phyloP scores from a whole-genome alignment of 495 filamentous ascomycete species.

The Cudoniella acicularis region DNA sequence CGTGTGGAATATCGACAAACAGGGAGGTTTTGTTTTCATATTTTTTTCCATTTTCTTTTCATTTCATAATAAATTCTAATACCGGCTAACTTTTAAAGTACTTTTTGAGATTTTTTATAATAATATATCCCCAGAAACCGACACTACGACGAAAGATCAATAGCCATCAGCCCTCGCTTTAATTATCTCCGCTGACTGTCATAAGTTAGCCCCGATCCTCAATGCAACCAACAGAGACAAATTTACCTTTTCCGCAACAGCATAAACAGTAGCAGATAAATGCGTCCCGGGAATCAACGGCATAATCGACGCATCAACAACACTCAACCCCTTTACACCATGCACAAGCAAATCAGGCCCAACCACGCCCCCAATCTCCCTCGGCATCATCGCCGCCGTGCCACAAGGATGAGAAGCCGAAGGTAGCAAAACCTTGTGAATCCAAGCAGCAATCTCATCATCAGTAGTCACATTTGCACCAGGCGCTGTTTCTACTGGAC shows the following conservation, averaged over 20 bases:
- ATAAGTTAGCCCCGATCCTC: background rate
- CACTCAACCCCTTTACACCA: slow-evolving; percentile 40
- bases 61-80: no score
- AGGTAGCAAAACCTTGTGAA: background rate
- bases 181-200: background rate
- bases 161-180: no score
- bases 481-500: background rate
- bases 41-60: no score
- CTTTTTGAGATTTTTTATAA: no score
- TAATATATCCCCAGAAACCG: no score
- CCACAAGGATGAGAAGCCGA: slow-evolving; percentile 32
- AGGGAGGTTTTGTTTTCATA: no score
- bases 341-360: slow-evolving; percentile 51
- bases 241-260: slow-evolving; percentile 48
- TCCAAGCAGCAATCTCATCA: background rate
- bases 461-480: background rate
- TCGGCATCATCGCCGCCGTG: slow-evolving; percentile 39
- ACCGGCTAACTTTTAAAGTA: no score
- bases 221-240: background rate
- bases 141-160: no score
- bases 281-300: slow-evolving; percentile 40
- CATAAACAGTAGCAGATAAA: slow-evolving; percentile 44
- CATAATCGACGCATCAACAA: slow-evolving; percentile 49
- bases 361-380: slow-evolving; percentile 38
- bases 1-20: no score